Percentiles rank a stretch among this genome's conserved stretches.
Evolutionary conservation across 2,329 filamentous ascomycete species (phyloP).

Genomic region (Fusarium pseudograminearum): DNA sequence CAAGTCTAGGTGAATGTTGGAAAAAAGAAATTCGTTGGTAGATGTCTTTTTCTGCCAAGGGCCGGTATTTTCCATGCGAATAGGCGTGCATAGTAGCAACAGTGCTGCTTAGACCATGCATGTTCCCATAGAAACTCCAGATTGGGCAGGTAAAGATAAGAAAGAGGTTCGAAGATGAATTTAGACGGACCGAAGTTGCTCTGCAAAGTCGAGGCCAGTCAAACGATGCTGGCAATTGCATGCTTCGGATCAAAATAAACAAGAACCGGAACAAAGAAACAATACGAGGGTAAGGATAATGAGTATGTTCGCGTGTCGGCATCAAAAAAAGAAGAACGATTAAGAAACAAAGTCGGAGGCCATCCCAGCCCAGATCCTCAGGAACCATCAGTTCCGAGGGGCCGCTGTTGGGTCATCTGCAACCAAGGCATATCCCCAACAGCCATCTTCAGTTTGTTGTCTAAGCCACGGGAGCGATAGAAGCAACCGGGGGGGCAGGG

Average conservation of each 20-base stretch:
- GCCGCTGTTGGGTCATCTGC: slow-evolving; percentile 25
- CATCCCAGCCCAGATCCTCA: slow-evolving; percentile 16
- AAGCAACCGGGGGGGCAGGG: slow-evolving; percentile 60
- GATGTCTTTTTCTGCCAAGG: slow-evolving; percentile 38
- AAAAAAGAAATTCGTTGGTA: slow-evolving; percentile 48
- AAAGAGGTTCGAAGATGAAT: slow-evolving; percentile 47
- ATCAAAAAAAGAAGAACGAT: slow-evolving; percentile 46
- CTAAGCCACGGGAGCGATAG: slow-evolving; percentile 58
- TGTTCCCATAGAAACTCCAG: slow-evolving; percentile 15
- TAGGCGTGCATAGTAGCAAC: background rate
- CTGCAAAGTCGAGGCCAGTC: slow-evolving; percentile 46
- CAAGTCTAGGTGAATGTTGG: slow-evolving; percentile 49
- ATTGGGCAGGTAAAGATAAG: slow-evolving; percentile 33
- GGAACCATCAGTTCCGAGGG: slow-evolving; percentile 18
- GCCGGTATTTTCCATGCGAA: slow-evolving; percentile 10
- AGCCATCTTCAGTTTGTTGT: slow-evolving; percentile 21
- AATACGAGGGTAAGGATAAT: slow-evolving; percentile 40
- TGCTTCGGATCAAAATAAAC: slow-evolving; percentile 49
- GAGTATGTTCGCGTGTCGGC: slow-evolving; percentile 49
- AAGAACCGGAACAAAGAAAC: slow-evolving; percentile 50
- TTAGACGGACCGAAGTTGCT: slow-evolving; percentile 49
- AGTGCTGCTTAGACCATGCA: background rate
- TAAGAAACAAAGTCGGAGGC: slow-evolving; percentile 42
- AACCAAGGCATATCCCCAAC: slow-evolving; percentile 21
- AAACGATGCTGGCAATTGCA: slow-evolving; percentile 48